Percentiles rank a stretch among this genome's conserved stretches.
These are phyloP conservation scores for Lentinula raphanica DNA, from an alignment of 768 basidiomycete genomes.

Conservation along the genomic window DNA sequence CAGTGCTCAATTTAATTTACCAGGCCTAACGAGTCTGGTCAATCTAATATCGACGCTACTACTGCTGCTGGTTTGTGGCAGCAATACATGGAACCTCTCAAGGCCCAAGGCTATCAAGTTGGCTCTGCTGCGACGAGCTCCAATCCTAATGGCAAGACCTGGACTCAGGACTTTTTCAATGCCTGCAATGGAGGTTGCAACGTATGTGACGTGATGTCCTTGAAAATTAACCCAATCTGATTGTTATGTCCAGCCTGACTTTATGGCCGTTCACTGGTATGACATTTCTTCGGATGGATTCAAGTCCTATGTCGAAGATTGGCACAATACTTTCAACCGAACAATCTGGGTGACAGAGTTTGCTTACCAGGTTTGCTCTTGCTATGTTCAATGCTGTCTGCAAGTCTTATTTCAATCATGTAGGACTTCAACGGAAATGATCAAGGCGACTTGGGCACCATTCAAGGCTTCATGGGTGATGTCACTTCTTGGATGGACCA, in stretches of 20 bases:
- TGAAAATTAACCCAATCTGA: neutral
- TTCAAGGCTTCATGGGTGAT: slow-evolving; percentile 42
- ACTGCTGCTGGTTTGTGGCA: slow-evolving; percentile 54
- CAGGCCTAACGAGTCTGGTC: slow-evolving; percentile 64
- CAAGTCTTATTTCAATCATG: neutral
- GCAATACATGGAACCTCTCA: slow-evolving; percentile 55
- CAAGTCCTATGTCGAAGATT: slow-evolving; percentile 42
- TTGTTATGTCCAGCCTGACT: slow-evolving; percentile 40
- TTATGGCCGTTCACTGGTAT: slow-evolving; percentile 67
- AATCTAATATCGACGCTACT: slow-evolving; percentile 55
- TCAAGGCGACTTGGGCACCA: slow-evolving; percentile 35
- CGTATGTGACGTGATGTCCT: too few species aligned
- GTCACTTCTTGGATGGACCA: slow-evolving; percentile 42
- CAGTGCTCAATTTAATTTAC: neutral
- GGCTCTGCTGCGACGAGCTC: slow-evolving; percentile 67
- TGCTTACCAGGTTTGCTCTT: slow-evolving; percentile 50
- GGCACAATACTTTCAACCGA: slow-evolving; percentile 37
- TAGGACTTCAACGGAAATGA: slow-evolving; percentile 52
- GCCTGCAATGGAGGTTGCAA: slow-evolving; percentile 43
- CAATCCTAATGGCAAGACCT: slow-evolving; percentile 49
- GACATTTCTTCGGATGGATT: slow-evolving; percentile 43
- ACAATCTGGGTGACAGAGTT: slow-evolving; percentile 66
- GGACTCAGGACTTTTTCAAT: slow-evolving; percentile 58
- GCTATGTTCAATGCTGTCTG: neutral
- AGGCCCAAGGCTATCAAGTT: slow-evolving; percentile 48